These are phyloP conservation scores for Yamadazyma dendronema DNA, from an alignment of 1,139 yeast genomes.

Conservation along the genomic window DNA sequence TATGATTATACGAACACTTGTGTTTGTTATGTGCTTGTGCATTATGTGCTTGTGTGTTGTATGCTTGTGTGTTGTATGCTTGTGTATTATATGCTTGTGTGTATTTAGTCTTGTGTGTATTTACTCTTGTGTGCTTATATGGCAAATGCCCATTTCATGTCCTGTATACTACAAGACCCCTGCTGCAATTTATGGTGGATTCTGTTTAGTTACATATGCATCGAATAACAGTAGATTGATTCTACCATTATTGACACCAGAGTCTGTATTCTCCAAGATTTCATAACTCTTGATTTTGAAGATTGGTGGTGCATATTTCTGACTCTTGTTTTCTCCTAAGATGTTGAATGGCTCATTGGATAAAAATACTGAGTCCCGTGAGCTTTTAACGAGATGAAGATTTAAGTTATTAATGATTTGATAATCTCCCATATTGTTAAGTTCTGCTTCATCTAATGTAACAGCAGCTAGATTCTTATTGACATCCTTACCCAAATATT, in stretches of 20 bases:
- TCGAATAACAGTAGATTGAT: slow-evolving; percentile 73
- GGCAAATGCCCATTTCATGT: too few species aligned
- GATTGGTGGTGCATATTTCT: slow-evolving; percentile 7
- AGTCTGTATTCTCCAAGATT: slow-evolving; percentile 65
- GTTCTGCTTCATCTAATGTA: slow-evolving; percentile 35
- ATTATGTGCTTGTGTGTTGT: too few species aligned
- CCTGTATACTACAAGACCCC: too few species aligned
- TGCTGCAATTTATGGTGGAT: slow-evolving; percentile 63
- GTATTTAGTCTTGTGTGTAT: too few species aligned
- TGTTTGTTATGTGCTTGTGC: too few species aligned
- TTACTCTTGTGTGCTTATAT: too few species aligned
- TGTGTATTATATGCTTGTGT: too few species aligned
- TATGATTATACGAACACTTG: too few species aligned
- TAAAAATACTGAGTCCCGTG: slow-evolving; percentile 19
- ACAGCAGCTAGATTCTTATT: slow-evolving; percentile 23
- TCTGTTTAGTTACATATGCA: slow-evolving; percentile 66
- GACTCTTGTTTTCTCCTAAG: slow-evolving; percentile 18
- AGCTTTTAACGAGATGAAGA: slow-evolving; percentile 21
- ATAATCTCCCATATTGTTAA: slow-evolving; percentile 33
- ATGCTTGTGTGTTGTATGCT: too few species aligned
- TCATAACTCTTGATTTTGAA: slow-evolving; percentile 53
- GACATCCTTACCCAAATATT: slow-evolving; percentile 20
- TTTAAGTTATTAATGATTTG: slow-evolving; percentile 30
- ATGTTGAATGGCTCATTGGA: slow-evolving; percentile 18
- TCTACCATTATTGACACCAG: slow-evolving; percentile 63